These are phyloP conservation scores for Vigna radiata DNA, from an alignment of 306 rosid genomes.

Conservation along the genomic window DNA sequence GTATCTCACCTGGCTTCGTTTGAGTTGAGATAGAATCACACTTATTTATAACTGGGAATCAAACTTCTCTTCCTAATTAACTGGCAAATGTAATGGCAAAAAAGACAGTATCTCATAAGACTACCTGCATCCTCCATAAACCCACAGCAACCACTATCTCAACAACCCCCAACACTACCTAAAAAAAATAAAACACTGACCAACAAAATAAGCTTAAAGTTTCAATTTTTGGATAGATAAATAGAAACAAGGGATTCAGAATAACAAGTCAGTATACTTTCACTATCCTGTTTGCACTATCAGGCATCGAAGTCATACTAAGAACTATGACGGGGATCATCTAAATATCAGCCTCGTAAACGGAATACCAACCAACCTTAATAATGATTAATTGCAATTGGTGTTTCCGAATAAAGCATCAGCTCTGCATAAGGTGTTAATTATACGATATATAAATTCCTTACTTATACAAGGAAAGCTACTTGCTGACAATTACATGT, in stretches of 20 bases:
- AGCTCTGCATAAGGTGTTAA: conserved; percentile 35
- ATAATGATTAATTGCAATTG: conserved; percentile 18
- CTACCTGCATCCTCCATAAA: background rate
- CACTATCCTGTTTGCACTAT: conserved; percentile 11
- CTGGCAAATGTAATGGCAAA: background rate
- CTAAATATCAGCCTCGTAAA: conserved; percentile 10
- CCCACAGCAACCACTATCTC: background rate
- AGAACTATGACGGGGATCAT: background rate
- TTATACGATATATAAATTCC: conserved; percentile 24
- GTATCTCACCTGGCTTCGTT: conserved; percentile 1
- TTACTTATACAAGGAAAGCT: conserved; percentile 24
- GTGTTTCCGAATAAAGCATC: conserved; percentile 41
- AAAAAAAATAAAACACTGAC: too few relatives aligned
- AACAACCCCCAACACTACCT: too few relatives aligned
- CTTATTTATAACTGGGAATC: background rate
- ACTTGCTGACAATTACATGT: conserved; percentile 25
- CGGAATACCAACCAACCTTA: background rate
- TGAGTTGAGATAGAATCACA: background rate
- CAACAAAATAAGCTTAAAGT: background rate
- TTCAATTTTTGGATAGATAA: conserved; percentile 1
- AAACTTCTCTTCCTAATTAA: background rate
- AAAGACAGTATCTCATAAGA: background rate
- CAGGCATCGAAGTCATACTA: background rate
- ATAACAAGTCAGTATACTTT: background rate
- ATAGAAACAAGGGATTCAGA: background rate